phyloP scores from a whole-genome alignment of 2,329 filamentous ascomycete genomes.

The Pseudocercospora musae region DNA sequence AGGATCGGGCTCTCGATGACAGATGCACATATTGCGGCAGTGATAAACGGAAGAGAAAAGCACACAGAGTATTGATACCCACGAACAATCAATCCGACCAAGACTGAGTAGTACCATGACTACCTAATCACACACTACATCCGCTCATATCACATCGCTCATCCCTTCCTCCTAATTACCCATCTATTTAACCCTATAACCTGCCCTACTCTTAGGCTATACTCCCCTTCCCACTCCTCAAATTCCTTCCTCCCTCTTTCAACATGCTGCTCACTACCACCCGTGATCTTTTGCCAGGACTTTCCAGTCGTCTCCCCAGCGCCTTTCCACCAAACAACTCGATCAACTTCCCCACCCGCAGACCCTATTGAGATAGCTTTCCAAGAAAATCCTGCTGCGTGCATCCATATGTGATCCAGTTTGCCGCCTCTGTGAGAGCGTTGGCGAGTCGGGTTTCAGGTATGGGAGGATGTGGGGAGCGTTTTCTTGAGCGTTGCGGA shows the following conservation, averaged over 20 bases:
- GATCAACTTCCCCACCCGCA: background rate
- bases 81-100: background rate
- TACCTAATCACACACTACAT: no score
- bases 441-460: conserved; percentile 15
- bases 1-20: background rate
- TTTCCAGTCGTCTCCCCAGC: background rate
- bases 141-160: background rate
- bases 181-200: background rate
- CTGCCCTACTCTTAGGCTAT: background rate
- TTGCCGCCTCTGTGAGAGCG: background rate
- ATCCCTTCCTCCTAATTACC: background rate
- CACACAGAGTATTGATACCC: background rate
- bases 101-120: no score
- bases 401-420: no score
- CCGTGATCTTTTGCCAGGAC: background rate
- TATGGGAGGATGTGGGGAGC: conserved; percentile 19
- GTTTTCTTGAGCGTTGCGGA: conserved; percentile 12
- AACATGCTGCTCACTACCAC: background rate
- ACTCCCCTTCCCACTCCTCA: conserved; percentile 1
- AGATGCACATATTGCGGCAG: background rate
- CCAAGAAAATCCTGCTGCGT: no score
- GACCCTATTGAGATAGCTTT: no score
- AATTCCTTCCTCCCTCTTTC: background rate
- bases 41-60: background rate
- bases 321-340: background rate